Base-by-base conservation (phyloP, 2,329 filamentous ascomycete species). In the Fusarium floridanum region DNA sequence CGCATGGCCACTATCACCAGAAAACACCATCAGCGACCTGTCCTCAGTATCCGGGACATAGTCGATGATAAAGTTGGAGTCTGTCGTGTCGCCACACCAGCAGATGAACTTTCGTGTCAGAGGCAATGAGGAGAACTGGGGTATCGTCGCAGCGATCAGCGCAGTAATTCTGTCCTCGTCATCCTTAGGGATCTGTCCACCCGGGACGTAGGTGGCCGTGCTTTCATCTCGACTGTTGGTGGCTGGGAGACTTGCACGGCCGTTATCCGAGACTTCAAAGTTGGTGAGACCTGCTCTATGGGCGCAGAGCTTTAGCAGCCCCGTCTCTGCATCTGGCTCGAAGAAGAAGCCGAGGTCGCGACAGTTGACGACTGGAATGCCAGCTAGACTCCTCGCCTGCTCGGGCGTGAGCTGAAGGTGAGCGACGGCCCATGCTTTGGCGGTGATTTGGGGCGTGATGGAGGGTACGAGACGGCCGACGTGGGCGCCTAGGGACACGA, bases 331-430 rank as follows among this genome's bases (percentile, higher is more conserved):
- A 74, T 92, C 90, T 0, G 90, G 90, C 79, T 92, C 90, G 71
- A 92, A 92, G 80, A 90, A 89, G 83, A 91, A 91, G 0, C 89
- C 89, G 2, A 91, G 82, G 71, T 92, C 90, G 7, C 90, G 85
- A 2, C 87, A 86, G 68, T 91, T 89, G 1, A 87, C 89, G 1
- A 91, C 88, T 0, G 90, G 90, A 27, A 91, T 89, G 2, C 88
- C 88, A 3, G 85, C 84, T 3, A 92, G 84, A n/a, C 79, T 81
- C 2, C 84, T 83, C 0, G 86, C 85, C 80, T 92, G 89, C 3
- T 84, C 83, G 10, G 86, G 83, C 0, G 86, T 89, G 6, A 91
- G 85, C 67, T 88, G 86, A 4, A 91, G 82, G 76, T 92, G 90
- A 0, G 87, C 89, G 2, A 92, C 86, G 2, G 87, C 85, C 87